These are phyloP conservation scores for Apiospora malaysiana DNA, from an alignment of 2,329 filamentous ascomycete genomes.

Conservation along the genomic window DNA sequence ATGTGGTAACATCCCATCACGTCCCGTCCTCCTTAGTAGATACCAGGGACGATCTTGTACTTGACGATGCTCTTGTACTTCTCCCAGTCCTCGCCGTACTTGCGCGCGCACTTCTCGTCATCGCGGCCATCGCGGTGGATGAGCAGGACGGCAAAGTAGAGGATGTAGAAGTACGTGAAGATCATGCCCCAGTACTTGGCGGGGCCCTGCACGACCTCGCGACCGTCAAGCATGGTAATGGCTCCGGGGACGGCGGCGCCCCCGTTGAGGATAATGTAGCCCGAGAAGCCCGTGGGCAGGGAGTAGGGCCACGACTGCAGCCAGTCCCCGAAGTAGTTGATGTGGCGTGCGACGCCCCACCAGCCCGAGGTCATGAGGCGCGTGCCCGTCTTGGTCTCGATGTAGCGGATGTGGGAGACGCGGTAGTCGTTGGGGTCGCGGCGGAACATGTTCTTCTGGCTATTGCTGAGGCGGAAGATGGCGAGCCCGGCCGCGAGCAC, in stretches of 20 bases:
- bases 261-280: conserved; percentile 73
- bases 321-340: conserved; percentile 97
- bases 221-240: conserved; percentile 63
- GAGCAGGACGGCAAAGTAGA: conserved; percentile 88
- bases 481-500: conserved; percentile 78
- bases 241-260: conserved; percentile 58
- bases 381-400: conserved; percentile 82
- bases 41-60: conserved; percentile 81
- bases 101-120: conserved; percentile 87
- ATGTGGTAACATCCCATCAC: neutral
- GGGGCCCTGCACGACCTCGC: conserved; percentile 72
- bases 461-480: conserved; percentile 94
- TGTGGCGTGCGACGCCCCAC: conserved; percentile 92
- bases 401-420: conserved; percentile 81
- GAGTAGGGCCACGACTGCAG: conserved; percentile 91
- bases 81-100: conserved; percentile 94
- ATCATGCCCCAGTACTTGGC: conserved; percentile 84
- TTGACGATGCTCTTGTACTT: conserved; percentile 83
- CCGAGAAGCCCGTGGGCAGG: conserved; percentile 83
- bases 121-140: conserved; percentile 87
- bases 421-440: conserved; percentile 82
- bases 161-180: conserved; percentile 91
- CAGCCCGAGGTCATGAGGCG: conserved; percentile 85
- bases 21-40: conserved; percentile 64
- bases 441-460: conserved; percentile 93